These are phyloP conservation scores for Paramecium sexaurelia DNA, from an alignment of 73 alveolate genomes.

Conservation along the genomic window DNA sequence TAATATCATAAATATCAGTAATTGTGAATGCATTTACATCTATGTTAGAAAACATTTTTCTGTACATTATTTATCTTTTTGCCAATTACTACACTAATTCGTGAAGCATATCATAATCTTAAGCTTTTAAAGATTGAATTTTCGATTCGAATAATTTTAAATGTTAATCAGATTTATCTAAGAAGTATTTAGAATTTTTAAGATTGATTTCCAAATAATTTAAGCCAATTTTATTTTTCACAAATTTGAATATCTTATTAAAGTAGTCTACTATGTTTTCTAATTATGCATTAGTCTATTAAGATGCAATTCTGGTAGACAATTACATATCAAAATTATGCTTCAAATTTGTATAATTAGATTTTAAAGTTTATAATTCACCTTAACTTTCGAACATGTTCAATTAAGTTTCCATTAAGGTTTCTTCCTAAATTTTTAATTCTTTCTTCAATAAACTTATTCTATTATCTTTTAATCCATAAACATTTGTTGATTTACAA, in stretches of 20 bases:
- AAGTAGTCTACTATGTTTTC: background rate
- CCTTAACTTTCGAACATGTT: background rate
- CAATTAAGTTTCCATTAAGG: background rate
- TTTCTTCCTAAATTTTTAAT: background rate
- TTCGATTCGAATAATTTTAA: background rate
- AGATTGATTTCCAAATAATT: background rate
- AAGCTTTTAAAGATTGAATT: background rate
- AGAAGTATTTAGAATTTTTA: background rate
- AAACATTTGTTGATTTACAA: background rate
- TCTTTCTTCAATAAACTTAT: background rate
- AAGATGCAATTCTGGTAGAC: background rate
- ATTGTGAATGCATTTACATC: background rate
- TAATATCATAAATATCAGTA: constrained; percentile 4
- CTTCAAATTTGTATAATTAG: background rate
- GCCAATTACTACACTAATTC: background rate
- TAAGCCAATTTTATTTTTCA: background rate
- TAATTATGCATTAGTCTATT: background rate
- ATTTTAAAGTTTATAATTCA: background rate
- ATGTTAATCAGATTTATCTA: background rate
- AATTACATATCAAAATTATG: constrained; percentile 27
- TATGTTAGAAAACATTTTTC: background rate
- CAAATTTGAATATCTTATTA: background rate
- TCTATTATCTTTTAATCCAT: background rate
- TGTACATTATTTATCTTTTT: background rate
- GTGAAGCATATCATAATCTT: background rate